Evolutionary conservation across 805 yeast genomes (phyloP).

Genomic region (Jamesozyma gamospora): DNA sequence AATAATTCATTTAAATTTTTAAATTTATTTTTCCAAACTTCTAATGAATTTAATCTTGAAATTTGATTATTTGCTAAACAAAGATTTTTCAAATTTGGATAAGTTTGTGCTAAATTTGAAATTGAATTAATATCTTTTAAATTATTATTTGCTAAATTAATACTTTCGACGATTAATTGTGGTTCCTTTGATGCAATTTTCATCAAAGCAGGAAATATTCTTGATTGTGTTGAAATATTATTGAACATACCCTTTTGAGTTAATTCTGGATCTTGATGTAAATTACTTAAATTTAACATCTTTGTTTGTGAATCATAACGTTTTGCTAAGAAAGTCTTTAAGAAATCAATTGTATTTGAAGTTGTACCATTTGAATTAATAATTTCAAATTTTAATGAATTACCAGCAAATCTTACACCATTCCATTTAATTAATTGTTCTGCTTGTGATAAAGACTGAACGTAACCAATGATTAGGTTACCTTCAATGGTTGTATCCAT

Average conservation of each 20-base stretch:
- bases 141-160: slow-evolving; percentile 58
- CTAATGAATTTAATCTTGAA: slow-evolving; percentile 47
- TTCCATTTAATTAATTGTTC: slow-evolving; percentile 47
- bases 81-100: slow-evolving; percentile 67
- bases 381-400: slow-evolving; percentile 45
- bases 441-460: slow-evolving; percentile 46
- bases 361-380: slow-evolving; percentile 11
- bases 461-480: slow-evolving; percentile 50
- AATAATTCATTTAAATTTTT: slow-evolving; percentile 64
- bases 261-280: slow-evolving; percentile 56
- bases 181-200: slow-evolving; percentile 56
- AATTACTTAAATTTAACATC: slow-evolving; percentile 58
- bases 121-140: slow-evolving; percentile 52
- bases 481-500: slow-evolving; percentile 45
- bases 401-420: slow-evolving; percentile 80
- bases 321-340: slow-evolving; percentile 49
- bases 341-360: slow-evolving; percentile 46
- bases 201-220: slow-evolving; percentile 85
- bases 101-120: slow-evolving; percentile 57
- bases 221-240: slow-evolving; percentile 51
- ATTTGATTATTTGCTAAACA: slow-evolving; percentile 73
- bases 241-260: slow-evolving; percentile 55
- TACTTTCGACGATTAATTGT: slow-evolving; percentile 45
- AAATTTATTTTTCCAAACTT: slow-evolving; percentile 70
- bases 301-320: slow-evolving; percentile 58